These are phyloP conservation scores for Aspergillus fijiensis DNA, from an alignment of 2,329 filamentous ascomycete species.

Conservation along the genomic window DNA sequence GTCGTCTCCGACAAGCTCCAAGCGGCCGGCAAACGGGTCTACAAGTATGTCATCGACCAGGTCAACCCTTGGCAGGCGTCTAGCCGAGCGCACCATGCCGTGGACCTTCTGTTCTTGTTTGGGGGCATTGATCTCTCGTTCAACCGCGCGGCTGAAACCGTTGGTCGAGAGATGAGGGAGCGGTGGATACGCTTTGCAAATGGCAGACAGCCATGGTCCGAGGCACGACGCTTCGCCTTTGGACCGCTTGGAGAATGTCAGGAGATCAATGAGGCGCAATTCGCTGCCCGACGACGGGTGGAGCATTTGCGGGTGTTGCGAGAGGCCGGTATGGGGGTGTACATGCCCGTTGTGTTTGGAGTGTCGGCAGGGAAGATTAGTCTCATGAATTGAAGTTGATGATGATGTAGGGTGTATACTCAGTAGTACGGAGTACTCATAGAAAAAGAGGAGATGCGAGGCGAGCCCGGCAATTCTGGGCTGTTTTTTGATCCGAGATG, in stretches of 20 bases:
- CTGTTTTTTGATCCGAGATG: too few relatives aligned
- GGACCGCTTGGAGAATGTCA: conserved; percentile 41
- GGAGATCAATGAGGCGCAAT: conserved; percentile 33
- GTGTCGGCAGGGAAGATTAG: conserved; percentile 45
- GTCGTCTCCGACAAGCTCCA: conserved; percentile 28
- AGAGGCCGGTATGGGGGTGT: conserved; percentile 29
- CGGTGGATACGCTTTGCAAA: conserved; percentile 44
- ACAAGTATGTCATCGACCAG: conserved; percentile 47
- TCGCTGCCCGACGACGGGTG: conserved; percentile 35
- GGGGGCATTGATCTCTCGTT: conserved; percentile 41
- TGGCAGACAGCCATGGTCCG: conserved; percentile 39
- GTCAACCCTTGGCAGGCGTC: conserved; percentile 51
- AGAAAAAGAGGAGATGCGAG: not conserved
- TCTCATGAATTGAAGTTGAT: conserved; percentile 35
- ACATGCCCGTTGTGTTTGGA: conserved; percentile 32
- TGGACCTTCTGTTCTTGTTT: conserved; percentile 50
- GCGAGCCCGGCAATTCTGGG: not conserved
- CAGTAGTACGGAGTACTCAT: too few relatives aligned
- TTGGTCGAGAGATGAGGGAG: conserved; percentile 40
- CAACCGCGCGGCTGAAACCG: conserved; percentile 32
- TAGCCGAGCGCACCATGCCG: conserved; percentile 48
- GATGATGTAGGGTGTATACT: not conserved
- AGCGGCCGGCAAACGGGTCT: conserved; percentile 31
- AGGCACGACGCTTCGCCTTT: conserved; percentile 36
- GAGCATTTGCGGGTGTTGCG: conserved; percentile 31